Base-by-base conservation (phyloP, 345 rosid species). In the Heritiera fomes region DNA sequence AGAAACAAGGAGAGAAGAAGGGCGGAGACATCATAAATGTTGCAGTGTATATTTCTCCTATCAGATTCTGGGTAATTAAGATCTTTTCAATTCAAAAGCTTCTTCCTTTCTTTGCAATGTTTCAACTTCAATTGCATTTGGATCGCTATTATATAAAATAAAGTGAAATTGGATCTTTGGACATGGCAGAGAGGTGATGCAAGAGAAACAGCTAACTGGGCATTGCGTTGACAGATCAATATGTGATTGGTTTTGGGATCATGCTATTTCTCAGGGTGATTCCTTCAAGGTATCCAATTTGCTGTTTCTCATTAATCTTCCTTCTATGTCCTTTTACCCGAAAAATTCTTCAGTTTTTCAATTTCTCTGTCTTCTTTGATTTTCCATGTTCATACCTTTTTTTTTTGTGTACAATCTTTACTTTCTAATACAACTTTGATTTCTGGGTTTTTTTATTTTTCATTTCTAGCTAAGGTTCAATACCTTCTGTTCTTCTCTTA, bases 221-320 rank as follows among this genome's bases (percentile, higher is more conserved):
- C 97, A 96, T 78, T 89, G 97, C 0, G 97, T 96, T 1, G 99
- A 94, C 74, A 88, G 99, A 80, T 91, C 99, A 43, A 94, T 96
- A 17, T 96, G 99, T 76, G 87, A 85, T 83, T 96, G 98, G 98
- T 96, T 90, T 75, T 94, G 99, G 99, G 95, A 94, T 86, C 94
- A 91, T 71, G 78, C 81, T 72, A 73, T 91, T 79, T 85, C 97
- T 83, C 92, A 88, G 78, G 89, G 88, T 30, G 91, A 96, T 79
- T 88, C 93, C 82, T 86, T 89, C 75, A 88, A 90, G 97, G 97
- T 92, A 79, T 34, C 75, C 59, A 41, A n/a, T 46, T 45, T 8
- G 10, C 18, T 10, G 61, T 71, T 28, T 61, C 32, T 28, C 53
- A 10, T 60, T 30, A 45, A 49, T 79, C 76, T 72, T 13, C 8